Evolutionary conservation across 495 filamentous ascomycete species (phyloP).

Genomic region (Ascodesmis nigricans): DNA sequence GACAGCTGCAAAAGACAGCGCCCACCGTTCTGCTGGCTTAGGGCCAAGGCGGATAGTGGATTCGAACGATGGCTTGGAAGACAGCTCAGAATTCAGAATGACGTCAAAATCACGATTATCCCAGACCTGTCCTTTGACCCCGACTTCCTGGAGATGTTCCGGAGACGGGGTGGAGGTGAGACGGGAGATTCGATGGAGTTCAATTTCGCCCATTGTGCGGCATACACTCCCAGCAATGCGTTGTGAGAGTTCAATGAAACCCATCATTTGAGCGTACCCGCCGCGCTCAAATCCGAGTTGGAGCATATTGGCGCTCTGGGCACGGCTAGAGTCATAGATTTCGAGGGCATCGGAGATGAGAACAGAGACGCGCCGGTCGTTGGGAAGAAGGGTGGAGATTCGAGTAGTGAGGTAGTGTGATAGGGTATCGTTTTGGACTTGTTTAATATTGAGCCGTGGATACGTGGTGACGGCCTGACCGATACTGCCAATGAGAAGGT

Average conservation of each 20-base stretch:
- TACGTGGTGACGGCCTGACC: conserved; percentile 32
- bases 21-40: conserved; percentile 17
- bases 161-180: conserved; percentile 8
- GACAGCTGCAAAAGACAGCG: conserved; percentile 13
- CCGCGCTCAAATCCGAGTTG: conserved; percentile 22
- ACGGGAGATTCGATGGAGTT: conserved; percentile 18
- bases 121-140: conserved; percentile 11
- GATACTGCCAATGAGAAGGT: conserved; percentile 32
- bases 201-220: conserved; percentile 20
- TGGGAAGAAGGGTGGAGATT: conserved; percentile 30
- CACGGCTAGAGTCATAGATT: conserved; percentile 19
- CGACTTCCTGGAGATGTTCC: conserved; percentile 5
- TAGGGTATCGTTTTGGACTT: conserved; percentile 37
- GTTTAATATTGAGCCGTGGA: conserved; percentile 35
- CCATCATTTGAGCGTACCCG: conserved; percentile 23
- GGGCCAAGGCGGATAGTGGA: conserved; percentile 15
- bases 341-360: conserved; percentile 11
- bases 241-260: conserved; percentile 21
- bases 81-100: conserved; percentile 18
- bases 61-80: conserved; percentile 12
- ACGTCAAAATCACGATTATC: conserved; percentile 23
- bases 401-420: conserved; percentile 36
- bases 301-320: conserved; percentile 20
- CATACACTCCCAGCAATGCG: conserved; percentile 20
- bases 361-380: conserved; percentile 4